Base-by-base conservation (phyloP, 2,329 filamentous ascomycete genomes). In the Tricladium varicosporioides region DNA sequence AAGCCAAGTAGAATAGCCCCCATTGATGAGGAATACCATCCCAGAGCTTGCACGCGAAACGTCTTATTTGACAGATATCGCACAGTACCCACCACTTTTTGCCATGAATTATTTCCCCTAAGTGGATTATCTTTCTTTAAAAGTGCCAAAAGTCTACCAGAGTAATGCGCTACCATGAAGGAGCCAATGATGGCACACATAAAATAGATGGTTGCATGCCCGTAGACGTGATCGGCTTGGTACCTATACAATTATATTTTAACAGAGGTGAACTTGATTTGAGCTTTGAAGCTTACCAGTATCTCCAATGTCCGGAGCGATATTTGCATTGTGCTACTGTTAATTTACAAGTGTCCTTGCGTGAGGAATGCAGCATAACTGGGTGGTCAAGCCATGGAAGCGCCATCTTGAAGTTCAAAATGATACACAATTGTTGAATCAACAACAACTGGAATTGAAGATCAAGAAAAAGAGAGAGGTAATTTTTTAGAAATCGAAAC, bases 181-280 rank as follows among this genome's bases (percentile, higher is more conserved):
- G 60, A 31, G 3, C 47, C 55, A 45, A 60, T 57, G n/a, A 58
- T 42, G 2, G 57, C 55, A 18, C 52, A 53, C 31, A 61, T 53
- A 31, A 61, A 63, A 22, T 54, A 61, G 22, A 61, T 16, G 5
- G 59, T 63, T 5, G 50, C 42, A 19, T 56, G 40, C 5, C 51
- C 53, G 31, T 55, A 63, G 13, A 61, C 57, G 45, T 54, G 51
- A 46, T 61, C 57, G 2, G 61, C 57, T 51, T 53, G 40, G 15
- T 60, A 60, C 55, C 55, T 60, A 11, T 13, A 9, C 11, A 19
- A 31, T 2, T n/a, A 22, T 48, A 31, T 11, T 7, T 48, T 18
- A 46, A 15, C 5, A 5, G 10, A 82, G 85, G 8, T 42, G 10
- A 32, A 7, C 22, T 27, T 27, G 22, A 27, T 27, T 14, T 14